Percentiles rank a stretch among this genome's conserved stretches.
phyloP scores from a whole-genome alignment of 257 asterid species.

The Capsicum baccatum region DNA sequence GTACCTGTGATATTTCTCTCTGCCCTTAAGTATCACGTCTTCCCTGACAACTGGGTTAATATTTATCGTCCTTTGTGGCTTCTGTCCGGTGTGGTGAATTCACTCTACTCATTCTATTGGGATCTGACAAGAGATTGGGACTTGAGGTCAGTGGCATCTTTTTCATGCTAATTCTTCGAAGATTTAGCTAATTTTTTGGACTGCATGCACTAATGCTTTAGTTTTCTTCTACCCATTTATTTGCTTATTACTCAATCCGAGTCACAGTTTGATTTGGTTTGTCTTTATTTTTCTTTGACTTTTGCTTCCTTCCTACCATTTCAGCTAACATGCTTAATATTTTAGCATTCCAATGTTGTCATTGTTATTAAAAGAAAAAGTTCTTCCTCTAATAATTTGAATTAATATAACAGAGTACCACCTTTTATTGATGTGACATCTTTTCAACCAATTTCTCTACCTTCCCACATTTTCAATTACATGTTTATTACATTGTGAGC shows the following conservation, averaged over 20 bases:
- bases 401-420: not conserved
- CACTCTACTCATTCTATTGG: constrained; percentile 96
- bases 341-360: constrained; percentile 10
- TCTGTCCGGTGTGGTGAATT: constrained; percentile 79
- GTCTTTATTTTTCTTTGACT: constrained; percentile 21
- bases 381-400: not conserved
- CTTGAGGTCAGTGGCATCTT: constrained; percentile 62
- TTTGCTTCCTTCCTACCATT: constrained; percentile 9
- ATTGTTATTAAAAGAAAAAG: not conserved
- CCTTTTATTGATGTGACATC: constrained; percentile 11
- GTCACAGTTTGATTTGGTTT: not conserved
- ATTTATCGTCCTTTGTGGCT: constrained; percentile 93
- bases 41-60: constrained; percentile 75
- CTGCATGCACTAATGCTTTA: constrained; percentile 13
- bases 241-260: not conserved
- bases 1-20: constrained; percentile 93
- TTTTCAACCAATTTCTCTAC: constrained; percentile 1
- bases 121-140: constrained; percentile 96
- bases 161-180: constrained; percentile 10
- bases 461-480: constrained; percentile 1
- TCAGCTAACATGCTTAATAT: not conserved
- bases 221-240: constrained; percentile 7
- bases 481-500: constrained; percentile 5
- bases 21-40: constrained; percentile 92
- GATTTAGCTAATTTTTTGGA: constrained; percentile 21